A percentile compares a stretch with the other conserved stretches of the same genome.
Evolutionary conservation across 202 grass and related monocot species (phyloP).

Genomic region (Panicum virgatum): DNA sequence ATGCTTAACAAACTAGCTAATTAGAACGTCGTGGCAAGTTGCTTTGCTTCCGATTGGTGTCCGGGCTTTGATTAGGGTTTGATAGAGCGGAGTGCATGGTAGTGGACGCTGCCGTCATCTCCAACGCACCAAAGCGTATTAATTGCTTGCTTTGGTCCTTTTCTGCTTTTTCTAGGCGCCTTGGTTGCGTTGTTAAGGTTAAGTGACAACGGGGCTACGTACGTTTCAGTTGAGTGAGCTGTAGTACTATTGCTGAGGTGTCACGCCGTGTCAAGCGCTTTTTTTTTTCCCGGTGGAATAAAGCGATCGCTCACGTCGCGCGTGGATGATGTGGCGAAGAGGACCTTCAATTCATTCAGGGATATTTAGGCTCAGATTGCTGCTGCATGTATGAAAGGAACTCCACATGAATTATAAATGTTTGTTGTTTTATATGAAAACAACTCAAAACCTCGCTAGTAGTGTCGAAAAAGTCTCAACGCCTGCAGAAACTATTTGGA

Average conservation of each 20-base stretch:
- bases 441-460: no score
- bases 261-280: slow-evolving; percentile 24
- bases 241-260: slow-evolving; percentile 17
- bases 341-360: background rate
- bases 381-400: no score
- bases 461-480: no score
- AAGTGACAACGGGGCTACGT: background rate
- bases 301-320: background rate
- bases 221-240: background rate
- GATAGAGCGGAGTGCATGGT: background rate
- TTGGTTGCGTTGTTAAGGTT: slow-evolving; percentile 27
- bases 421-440: no score
- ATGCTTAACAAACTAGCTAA: background rate
- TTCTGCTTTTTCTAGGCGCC: slow-evolving; percentile 17
- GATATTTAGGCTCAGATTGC: background rate
- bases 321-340: background rate
- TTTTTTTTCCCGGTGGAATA: background rate
- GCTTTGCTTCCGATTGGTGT: slow-evolving; percentile 6
- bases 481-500: background rate
- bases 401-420: no score
- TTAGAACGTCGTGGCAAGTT: slow-evolving; percentile 30
- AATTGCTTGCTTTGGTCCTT: background rate
- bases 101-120: slow-evolving; percentile 34
- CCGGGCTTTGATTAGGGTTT: background rate
- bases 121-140: slow-evolving; percentile 24